Base-by-base conservation (phyloP, 1,284 basidiomycete genomes). In the Agroathelia rolfsii region DNA sequence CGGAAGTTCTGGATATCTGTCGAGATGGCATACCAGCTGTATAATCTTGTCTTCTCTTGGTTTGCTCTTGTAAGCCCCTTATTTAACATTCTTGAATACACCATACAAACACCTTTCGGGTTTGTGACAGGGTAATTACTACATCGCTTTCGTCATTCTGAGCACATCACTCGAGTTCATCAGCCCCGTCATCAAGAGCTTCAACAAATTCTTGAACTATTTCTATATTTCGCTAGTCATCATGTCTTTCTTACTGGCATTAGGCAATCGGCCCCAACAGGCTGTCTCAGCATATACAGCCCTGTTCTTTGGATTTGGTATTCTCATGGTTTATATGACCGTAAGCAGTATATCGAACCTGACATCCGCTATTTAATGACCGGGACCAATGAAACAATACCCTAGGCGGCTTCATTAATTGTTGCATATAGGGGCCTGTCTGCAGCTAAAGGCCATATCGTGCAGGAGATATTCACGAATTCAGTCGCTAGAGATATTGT, bases 1-100 rank as follows among this genome's bases (percentile, higher is more conserved):
- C 72, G 93, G 47, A 93, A 96, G 59, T 74, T 88, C 52, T 93
- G 87, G 79, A 84, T 98, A 35, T 93, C 97, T 45, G 64, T 97
- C 34, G 92, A 97, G 60, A 73, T 94, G 61, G 32, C 96, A 9
- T 98, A 97, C 56, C 93, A 97, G 54, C 52, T 76, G 5, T 83
- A 92, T 58, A 93, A 85, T 53, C 61, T 95, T 40, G 66, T 97
- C 44, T 95, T 95, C 51, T 79, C 85, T 11, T 95, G 92, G 90
- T 94, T 93, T 42, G 69, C 80, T 6, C 63, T 94, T 32, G 86
- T 86, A 50, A 48, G 72, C 55, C 27, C 38, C 14, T 6, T 38
- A 24, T 36, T 4, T 16, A 29, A 14, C 15, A 17, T 24, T 32
- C 8, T 14, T 27, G 3, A 14, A 27, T 30, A 15, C 26, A n/a